These are phyloP conservation scores for Pharus latifolius DNA, from an alignment of 176 grass and related monocot genomes.

Conservation along the genomic window DNA sequence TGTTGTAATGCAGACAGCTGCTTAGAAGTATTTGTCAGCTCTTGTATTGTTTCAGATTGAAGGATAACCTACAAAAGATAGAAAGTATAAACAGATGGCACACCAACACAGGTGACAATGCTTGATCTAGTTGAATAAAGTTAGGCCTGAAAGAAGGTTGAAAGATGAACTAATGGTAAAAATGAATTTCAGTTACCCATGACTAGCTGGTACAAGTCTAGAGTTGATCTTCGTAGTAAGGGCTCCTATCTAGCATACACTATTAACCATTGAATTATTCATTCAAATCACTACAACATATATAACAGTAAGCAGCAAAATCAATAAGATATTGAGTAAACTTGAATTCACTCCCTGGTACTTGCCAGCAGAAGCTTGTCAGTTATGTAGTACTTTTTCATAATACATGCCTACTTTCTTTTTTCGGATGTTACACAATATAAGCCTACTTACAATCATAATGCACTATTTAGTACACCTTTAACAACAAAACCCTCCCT, in stretches of 20 bases:
- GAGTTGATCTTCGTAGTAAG: not conserved
- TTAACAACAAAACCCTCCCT: too few species aligned
- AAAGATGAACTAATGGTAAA: not conserved
- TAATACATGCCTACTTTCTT: too few species aligned
- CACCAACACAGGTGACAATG: not conserved
- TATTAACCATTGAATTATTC: not conserved
- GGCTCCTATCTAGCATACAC: not conserved
- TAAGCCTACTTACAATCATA: too few species aligned
- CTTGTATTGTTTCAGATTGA: constrained; percentile 94
- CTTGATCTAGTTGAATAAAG: not conserved
- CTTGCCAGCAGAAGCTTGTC: too few species aligned
- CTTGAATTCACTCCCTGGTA: too few species aligned
- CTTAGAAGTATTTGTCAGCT: constrained; percentile 92
- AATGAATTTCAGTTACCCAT: not conserved
- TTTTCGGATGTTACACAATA: too few species aligned
- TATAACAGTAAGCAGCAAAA: not conserved
- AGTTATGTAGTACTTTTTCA: too few species aligned
- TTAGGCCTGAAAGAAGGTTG: not conserved
- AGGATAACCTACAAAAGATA: constrained; percentile 76
- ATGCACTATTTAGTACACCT: too few species aligned
- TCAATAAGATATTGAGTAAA: not conserved
- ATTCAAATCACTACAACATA: not conserved
- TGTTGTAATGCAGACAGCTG: constrained; percentile 73
- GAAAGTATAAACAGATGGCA: not conserved
- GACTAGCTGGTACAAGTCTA: not conserved